Evolutionary conservation across 2,329 filamentous ascomycete species (phyloP).

Genomic region (Penicillium sp.): DNA sequence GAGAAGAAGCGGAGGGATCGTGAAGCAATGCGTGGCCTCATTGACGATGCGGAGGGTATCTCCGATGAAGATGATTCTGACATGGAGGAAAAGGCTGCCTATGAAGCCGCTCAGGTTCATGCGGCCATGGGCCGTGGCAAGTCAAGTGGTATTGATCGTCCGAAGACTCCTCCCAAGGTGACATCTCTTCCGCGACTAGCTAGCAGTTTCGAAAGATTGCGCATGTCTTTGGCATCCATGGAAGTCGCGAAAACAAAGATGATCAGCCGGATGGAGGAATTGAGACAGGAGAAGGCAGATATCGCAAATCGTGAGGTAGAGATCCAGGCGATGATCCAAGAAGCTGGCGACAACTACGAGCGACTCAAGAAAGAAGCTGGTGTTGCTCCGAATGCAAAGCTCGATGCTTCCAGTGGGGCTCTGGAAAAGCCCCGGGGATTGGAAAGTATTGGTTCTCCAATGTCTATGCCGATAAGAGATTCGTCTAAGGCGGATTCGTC

Average conservation of each 20-base stretch:
- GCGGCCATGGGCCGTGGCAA: conserved; percentile 67
- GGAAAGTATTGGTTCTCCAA: conserved; percentile 38
- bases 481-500: conserved; percentile 20
- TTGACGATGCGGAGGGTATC: conserved; percentile 71
- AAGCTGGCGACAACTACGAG: conserved; percentile 72
- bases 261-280: conserved; percentile 61
- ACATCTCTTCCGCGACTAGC: conserved; percentile 72
- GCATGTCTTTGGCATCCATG: conserved; percentile 61
- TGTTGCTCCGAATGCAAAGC: conserved; percentile 25
- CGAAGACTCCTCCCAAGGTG: conserved; percentile 68
- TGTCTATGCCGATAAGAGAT: conserved; percentile 22
- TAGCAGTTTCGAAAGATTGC: conserved; percentile 64
- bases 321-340: conserved; percentile 75
- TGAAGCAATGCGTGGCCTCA: conserved; percentile 78
- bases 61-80: conserved; percentile 65
- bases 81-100: conserved; percentile 67
- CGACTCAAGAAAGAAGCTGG: conserved; percentile 51
- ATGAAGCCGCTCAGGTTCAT: conserved; percentile 80
- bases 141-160: conserved; percentile 34
- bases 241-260: conserved; percentile 62
- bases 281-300: conserved; percentile 66
- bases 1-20: conserved; percentile 65
- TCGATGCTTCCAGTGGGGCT: conserved; percentile 25
- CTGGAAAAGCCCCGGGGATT: conserved; percentile 36
- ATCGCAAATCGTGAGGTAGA: conserved; percentile 70